Evolutionary conservation across 306 rosid genomes (phyloP), one percentile per base, ranked within the genome.

Genomic region (Quercus alba): DNA sequence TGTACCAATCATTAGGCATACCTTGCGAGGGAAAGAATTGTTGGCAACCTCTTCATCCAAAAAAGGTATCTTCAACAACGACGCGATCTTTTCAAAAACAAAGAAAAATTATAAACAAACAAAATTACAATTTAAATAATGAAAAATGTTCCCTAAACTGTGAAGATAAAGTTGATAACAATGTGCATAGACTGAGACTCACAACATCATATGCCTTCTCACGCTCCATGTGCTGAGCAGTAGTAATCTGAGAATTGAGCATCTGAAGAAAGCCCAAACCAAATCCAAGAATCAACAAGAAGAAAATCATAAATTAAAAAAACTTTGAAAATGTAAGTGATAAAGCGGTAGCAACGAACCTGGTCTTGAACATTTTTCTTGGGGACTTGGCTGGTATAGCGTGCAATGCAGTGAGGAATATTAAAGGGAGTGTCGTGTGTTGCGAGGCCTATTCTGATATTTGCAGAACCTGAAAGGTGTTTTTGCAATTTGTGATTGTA

Each of bases 401-500:
- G 92, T 76, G 98, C 94, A 93, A 95, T 88, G 85, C 99, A 95
- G 55, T 91, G 98, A 71, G 98, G 97, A 86, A 93, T 62, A 57
- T 84, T 87, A 14, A 86, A 87, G 80, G 99, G 97, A 71, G 67
- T 81, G 44, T 95, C 97, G 81, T 95, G 96, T 28, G 97, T 91
- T 82, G 98, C 98, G 72, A 93, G 83, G 28, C 98, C 99, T 68
- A 93, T 89, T 90, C 98, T 89, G 75, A 95, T 75, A 82, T 85
- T 90, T 79, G 92, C 91, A 80, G 98, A 95, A 79, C 98, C 99
- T 93, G 84, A 33, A 59, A 62, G 76, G 31, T 80, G 78, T 74
- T 62, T 49, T 33, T 54, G 55, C 11, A 49, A 49, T 49, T 49
- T 49, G 54, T 12, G 54, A 49, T 49, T 49, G 54, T 12, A 49